A percentile compares a stretch with the other conserved stretches of the same genome.
These are phyloP conservation scores for Candida dubliniensis DNA, from an alignment of 1,139 yeast genomes.

Conservation along the genomic window DNA sequence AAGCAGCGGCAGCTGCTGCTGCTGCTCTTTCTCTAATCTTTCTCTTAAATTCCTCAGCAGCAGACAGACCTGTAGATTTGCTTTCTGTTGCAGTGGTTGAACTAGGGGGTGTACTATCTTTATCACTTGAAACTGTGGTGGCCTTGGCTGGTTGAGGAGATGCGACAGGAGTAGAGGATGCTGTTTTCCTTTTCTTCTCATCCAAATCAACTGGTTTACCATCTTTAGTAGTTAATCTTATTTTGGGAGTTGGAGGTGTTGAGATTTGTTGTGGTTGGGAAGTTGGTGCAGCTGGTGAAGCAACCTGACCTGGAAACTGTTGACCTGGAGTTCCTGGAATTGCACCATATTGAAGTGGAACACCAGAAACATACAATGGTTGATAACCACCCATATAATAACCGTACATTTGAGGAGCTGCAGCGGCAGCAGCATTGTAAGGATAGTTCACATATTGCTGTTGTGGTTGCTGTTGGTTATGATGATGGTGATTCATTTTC, in stretches of 20 bases:
- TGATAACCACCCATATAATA: conserved; percentile 20
- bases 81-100: conserved; percentile 15
- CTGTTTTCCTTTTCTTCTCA: conserved; percentile 36
- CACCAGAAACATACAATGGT: conserved; percentile 17
- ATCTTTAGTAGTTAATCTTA: conserved; percentile 46
- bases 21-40: conserved; percentile 17
- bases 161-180: conserved; percentile 21
- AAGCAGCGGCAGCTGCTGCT: conserved; percentile 9
- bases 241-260: conserved; percentile 22
- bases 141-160: conserved; percentile 18
- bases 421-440: conserved; percentile 16
- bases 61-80: conserved; percentile 15
- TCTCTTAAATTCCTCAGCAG: conserved; percentile 19
- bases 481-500: conserved; percentile 16
- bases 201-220: conserved; percentile 50
- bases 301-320: conserved; percentile 8
- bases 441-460: conserved; percentile 17
- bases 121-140: conserved; percentile 15
- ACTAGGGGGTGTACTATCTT: conserved; percentile 10
- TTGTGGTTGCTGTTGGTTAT: conserved; percentile 14
- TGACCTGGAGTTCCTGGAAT: conserved; percentile 10
- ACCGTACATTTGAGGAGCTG: conserved; percentile 16
- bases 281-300: conserved; percentile 12
- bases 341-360: conserved; percentile 14
- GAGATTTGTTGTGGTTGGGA: conserved; percentile 15